Percentiles rank a stretch among this genome's conserved stretches.
These are phyloP conservation scores for Oryza longistaminata DNA, from an alignment of 176 grass and related monocot species.

Conservation along the genomic window DNA sequence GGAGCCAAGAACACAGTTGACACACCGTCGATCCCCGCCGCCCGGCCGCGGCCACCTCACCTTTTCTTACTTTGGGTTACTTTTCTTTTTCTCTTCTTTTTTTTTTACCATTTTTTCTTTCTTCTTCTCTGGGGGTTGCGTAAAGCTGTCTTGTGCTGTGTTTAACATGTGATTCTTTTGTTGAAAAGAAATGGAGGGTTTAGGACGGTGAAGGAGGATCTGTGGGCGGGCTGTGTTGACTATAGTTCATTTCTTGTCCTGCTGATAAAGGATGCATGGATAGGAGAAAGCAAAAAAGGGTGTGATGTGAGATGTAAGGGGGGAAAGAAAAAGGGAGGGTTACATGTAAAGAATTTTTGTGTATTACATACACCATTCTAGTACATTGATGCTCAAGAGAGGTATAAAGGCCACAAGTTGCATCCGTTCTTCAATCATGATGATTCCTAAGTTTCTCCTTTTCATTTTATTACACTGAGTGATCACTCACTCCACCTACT, in stretches of 20 bases:
- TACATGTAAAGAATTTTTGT: constrained; percentile 48
- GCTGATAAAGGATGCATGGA: background rate
- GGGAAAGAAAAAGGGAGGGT: constrained; percentile 4
- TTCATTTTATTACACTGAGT: background rate
- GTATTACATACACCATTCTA: constrained; percentile 25
- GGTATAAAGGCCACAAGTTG: constrained; percentile 32
- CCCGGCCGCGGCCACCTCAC: background rate
- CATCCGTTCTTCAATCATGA: constrained; percentile 17
- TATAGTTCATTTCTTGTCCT: constrained; percentile 25
- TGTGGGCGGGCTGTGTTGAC: background rate
- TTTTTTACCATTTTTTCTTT: background rate
- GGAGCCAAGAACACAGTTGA: background rate
- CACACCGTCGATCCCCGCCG: background rate
- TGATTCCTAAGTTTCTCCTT: background rate
- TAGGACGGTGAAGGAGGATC: constrained; percentile 29
- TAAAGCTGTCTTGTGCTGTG: constrained; percentile 36
- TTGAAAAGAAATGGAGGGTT: constrained; percentile 33
- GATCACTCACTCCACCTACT: background rate
- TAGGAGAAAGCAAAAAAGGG: constrained; percentile 22
- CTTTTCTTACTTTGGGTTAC: background rate
- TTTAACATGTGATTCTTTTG: constrained; percentile 51
- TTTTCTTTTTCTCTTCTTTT: background rate
- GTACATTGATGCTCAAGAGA: constrained; percentile 26
- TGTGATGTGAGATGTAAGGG: constrained; percentile 10
- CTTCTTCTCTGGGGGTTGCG: constrained; percentile 40